phyloP scores from a whole-genome alignment of 2,329 filamentous ascomycete species.

The Neurospora sp. region DNA sequence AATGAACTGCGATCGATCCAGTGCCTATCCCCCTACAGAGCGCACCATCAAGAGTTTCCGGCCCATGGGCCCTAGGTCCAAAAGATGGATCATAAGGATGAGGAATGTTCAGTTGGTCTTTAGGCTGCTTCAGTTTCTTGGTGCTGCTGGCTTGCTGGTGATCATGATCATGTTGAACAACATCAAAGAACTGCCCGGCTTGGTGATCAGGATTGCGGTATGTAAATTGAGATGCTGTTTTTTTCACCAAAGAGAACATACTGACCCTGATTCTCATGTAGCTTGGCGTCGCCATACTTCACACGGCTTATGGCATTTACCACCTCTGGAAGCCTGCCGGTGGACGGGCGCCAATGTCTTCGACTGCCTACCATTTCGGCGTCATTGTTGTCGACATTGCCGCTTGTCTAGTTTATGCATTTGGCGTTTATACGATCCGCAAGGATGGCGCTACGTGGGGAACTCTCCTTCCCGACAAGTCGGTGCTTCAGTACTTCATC shows the following conservation, averaged over 20 bases:
- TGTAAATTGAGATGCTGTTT: conserved; percentile 21
- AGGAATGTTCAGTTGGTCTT: conserved; percentile 61
- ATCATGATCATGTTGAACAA: conserved; percentile 69
- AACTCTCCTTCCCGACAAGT: conserved; percentile 52
- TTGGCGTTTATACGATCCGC: conserved; percentile 38
- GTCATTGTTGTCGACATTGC: conserved; percentile 60
- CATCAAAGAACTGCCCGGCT: conserved; percentile 54
- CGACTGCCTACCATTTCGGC: conserved; percentile 84
- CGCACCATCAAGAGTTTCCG: conserved; percentile 50
- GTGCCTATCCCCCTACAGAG: conserved; percentile 43
- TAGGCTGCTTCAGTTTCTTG: conserved; percentile 57
- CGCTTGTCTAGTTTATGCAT: conserved; percentile 46
- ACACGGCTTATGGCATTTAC: conserved; percentile 69
- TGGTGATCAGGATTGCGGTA: conserved; percentile 71
- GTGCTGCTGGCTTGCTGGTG: conserved; percentile 60
- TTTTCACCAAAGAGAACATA: neutral
- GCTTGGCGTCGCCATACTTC: conserved; percentile 65
- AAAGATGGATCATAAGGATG: conserved; percentile 59
- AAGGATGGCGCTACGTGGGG: conserved; percentile 49
- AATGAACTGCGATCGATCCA: conserved; percentile 16
- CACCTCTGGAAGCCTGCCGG: conserved; percentile 65
- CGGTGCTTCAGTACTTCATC: conserved; percentile 49
- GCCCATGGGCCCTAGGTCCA: conserved; percentile 61
- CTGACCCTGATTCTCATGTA: conserved; percentile 27
- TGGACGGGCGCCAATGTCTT: conserved; percentile 65